Conservation (phyloP, 2,329 filamentous ascomycete genomes). For the Penicillium digitatum region DNA sequence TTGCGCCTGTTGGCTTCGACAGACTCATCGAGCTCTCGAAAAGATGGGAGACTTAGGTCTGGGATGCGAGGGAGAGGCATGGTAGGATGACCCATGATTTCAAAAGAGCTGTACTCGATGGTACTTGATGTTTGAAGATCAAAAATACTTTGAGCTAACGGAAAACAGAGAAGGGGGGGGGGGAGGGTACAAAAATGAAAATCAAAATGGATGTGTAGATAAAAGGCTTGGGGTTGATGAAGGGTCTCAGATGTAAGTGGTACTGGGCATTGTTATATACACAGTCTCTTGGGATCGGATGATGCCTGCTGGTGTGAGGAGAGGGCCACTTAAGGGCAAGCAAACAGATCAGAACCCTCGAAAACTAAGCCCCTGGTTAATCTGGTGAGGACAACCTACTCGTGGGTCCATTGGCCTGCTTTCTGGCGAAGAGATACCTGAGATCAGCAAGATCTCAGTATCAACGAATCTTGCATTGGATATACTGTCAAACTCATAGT, state of each 20-base stretch:
- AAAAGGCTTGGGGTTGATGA: slow-evolving; percentile 8
- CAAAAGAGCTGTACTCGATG: background rate
- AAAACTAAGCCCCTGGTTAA: background rate
- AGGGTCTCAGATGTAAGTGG: slow-evolving; percentile 7
- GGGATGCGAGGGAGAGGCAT: slow-evolving; percentile 6
- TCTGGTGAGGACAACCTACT: background rate
- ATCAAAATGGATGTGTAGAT: background rate
- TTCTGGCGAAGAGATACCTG: background rate
- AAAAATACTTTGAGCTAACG: background rate
- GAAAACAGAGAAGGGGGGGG: background rate
- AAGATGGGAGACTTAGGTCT: slow-evolving; percentile 1
- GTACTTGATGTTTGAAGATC: background rate
- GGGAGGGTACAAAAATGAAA: background rate
- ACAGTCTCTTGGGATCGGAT: background rate
- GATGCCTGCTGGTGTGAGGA: background rate
- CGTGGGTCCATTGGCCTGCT: background rate
- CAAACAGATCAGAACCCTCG: background rate
- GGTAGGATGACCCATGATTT: background rate
- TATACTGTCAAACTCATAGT: too few species aligned
- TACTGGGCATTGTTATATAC: slow-evolving; percentile 1
- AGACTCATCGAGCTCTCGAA: slow-evolving; percentile 4
- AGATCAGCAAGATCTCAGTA: background rate
- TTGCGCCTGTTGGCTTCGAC: background rate
- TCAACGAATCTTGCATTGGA: background rate
- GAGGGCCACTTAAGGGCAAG: background rate